Conservation (phyloP, 2,329 filamentous ascomycete species). For the Fusarium musae region DNA sequence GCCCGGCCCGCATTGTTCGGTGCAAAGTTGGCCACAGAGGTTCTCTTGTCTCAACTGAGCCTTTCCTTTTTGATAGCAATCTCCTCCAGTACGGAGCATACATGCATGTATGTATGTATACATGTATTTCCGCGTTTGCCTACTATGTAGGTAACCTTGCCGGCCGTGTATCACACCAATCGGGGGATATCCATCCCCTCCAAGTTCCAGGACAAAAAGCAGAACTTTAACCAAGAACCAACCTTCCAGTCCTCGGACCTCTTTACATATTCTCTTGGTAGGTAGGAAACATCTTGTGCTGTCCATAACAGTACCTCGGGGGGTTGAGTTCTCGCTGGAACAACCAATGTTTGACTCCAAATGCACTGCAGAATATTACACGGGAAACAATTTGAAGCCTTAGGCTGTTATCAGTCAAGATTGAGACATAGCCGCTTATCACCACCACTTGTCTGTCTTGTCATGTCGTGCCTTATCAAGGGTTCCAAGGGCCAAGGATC, state of each 20-base stretch:
- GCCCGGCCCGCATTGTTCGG: background rate
- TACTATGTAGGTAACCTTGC: background rate
- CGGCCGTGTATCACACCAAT: conserved; percentile 2
- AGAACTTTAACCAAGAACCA: background rate
- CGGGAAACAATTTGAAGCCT: background rate
- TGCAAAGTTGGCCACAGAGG: conserved; percentile 11
- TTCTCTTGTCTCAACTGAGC: conserved; percentile 12
- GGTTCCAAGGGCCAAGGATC: background rate
- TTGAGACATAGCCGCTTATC: background rate
- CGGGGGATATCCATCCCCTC: conserved; percentile 11
- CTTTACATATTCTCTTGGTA: background rate
- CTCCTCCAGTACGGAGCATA: background rate
- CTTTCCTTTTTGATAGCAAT: background rate
- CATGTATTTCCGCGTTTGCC: background rate
- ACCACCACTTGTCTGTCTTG: conserved; percentile 3
- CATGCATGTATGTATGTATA: background rate
- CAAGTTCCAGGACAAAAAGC: background rate
- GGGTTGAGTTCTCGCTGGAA: background rate
- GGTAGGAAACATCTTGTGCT: background rate
- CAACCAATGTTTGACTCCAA: background rate
- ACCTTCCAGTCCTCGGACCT: background rate
- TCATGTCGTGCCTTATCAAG: conserved; percentile 11
- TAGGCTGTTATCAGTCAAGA: conserved; percentile 14
- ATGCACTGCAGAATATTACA: background rate
- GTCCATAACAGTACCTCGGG: background rate